These are phyloP conservation scores for Eugenia klotzschiana DNA, from an alignment of 441 rosid species.

Conservation along the genomic window DNA sequence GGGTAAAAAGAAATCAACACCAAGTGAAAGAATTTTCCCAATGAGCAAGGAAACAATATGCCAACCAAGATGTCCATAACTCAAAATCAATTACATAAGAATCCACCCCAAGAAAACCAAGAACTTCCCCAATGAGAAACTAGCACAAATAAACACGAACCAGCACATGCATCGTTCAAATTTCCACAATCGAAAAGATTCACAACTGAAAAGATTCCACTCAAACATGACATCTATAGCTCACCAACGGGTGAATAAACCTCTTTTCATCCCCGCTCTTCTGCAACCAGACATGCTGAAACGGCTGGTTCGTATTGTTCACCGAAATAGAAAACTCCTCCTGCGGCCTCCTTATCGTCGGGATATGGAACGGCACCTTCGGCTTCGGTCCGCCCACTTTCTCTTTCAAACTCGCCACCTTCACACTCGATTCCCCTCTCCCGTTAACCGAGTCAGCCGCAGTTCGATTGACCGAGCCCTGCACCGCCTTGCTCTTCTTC, in stretches of 20 bases:
- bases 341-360: slow-evolving; percentile 62
- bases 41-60: not conserved
- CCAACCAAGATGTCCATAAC: not conserved
- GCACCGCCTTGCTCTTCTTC: slow-evolving; percentile 32
- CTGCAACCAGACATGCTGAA: slow-evolving; percentile 75
- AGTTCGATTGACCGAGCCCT: slow-evolving; percentile 3
- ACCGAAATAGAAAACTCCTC: slow-evolving; percentile 52
- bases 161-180: not conserved
- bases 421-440: slow-evolving; percentile 20
- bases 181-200: not conserved
- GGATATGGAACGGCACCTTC: slow-evolving; percentile 62
- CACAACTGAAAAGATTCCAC: not conserved
- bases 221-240: slow-evolving; percentile 6
- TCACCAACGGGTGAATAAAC: slow-evolving; percentile 80
- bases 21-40: not conserved
- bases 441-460: slow-evolving; percentile 1
- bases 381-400: slow-evolving; percentile 24
- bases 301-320: slow-evolving; percentile 53
- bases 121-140: not conserved
- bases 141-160: not conserved
- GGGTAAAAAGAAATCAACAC: not conserved
- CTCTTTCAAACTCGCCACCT: slow-evolving; percentile 35
- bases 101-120: not conserved
- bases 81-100: not conserved
- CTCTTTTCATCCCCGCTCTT: slow-evolving; percentile 45